Percentiles rank a stretch among this genome's conserved stretches.
These are phyloP conservation scores for Peterozyma xylosa DNA, from an alignment of 805 yeast genomes.

Conservation along the genomic window DNA sequence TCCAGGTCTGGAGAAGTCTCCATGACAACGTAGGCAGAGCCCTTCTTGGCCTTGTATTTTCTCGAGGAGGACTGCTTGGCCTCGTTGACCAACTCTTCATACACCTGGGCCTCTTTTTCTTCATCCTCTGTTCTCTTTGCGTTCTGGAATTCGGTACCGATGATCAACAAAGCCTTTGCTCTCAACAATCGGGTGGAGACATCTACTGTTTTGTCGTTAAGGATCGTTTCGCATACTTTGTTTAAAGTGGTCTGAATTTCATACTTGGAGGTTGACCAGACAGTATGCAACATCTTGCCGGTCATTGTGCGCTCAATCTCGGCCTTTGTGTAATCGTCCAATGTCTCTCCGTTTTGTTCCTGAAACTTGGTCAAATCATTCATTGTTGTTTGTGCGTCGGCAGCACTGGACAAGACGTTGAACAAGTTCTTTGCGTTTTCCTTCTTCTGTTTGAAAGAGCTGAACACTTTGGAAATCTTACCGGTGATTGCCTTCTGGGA, in stretches of 20 bases:
- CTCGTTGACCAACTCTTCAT: constrained; percentile 47
- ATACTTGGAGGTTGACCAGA: constrained; percentile 77
- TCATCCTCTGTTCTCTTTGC: constrained; percentile 60
- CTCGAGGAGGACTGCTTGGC: constrained; percentile 20
- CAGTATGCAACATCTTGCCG: constrained; percentile 77
- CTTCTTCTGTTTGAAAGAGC: constrained; percentile 66
- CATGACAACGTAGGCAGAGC: no score
- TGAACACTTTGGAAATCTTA: constrained; percentile 40
- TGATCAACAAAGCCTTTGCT: constrained; percentile 52
- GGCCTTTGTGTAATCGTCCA: constrained; percentile 40
- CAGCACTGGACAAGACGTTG: constrained; percentile 62
- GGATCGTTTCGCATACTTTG: constrained; percentile 59
- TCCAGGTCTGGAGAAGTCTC: no score
- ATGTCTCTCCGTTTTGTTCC: constrained; percentile 31
- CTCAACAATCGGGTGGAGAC: constrained; percentile 42
- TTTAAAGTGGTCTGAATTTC: constrained; percentile 71
- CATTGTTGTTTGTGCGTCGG: constrained; percentile 75
- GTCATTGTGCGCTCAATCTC: constrained; percentile 67
- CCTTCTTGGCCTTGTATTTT: constrained; percentile 17
- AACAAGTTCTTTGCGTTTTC: constrained; percentile 67
- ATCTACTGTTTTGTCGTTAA: constrained; percentile 49
- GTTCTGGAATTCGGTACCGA: constrained; percentile 57
- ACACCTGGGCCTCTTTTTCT: constrained; percentile 69
- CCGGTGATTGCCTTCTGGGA: constrained; percentile 69
- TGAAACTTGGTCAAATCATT: constrained; percentile 65